Evolutionary conservation across 129 eudicot genomes (phyloP).

Genomic region (Chrysanthemum seticuspe): DNA sequence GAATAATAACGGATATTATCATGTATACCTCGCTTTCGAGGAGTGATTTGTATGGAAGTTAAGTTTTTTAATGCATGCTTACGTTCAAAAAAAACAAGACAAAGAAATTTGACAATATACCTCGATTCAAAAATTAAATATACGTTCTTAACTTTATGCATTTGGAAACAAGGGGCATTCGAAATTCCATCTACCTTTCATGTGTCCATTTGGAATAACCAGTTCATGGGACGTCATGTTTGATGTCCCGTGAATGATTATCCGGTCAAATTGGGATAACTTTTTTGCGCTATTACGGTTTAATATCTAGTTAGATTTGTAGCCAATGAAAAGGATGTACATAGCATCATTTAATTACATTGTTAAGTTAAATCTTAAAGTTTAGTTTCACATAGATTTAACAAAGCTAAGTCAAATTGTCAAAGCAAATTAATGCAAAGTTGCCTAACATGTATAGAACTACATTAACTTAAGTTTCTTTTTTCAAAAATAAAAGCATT

Average conservation of each 20-base stretch:
- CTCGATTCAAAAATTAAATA: not conserved
- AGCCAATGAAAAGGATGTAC: not conserved
- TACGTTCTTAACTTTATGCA: not conserved
- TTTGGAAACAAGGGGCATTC: conserved; percentile 1
- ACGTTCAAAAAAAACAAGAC: too few species aligned
- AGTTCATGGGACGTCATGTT: not conserved
- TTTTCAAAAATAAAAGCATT: too few species aligned
- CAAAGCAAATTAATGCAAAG: too few species aligned
- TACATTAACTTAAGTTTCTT: too few species aligned
- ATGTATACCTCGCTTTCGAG: too few species aligned
- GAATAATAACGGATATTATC: not conserved
- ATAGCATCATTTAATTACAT: not conserved
- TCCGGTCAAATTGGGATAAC: not conserved
- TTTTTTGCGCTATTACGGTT: not conserved
- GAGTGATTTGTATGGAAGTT: too few species aligned
- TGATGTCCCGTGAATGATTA: not conserved
- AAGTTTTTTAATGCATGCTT: too few species aligned
- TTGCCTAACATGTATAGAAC: too few species aligned
- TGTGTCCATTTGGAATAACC: not conserved
- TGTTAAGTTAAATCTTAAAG: too few species aligned
- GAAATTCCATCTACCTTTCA: conserved; percentile 18
- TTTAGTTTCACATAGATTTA: too few species aligned
- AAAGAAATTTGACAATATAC: not conserved
- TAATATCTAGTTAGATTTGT: not conserved
- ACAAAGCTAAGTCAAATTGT: not conserved